These are phyloP conservation scores for Penicillium sclerotiorum DNA, from an alignment of 2,329 filamentous ascomycete genomes.

Conservation along the genomic window DNA sequence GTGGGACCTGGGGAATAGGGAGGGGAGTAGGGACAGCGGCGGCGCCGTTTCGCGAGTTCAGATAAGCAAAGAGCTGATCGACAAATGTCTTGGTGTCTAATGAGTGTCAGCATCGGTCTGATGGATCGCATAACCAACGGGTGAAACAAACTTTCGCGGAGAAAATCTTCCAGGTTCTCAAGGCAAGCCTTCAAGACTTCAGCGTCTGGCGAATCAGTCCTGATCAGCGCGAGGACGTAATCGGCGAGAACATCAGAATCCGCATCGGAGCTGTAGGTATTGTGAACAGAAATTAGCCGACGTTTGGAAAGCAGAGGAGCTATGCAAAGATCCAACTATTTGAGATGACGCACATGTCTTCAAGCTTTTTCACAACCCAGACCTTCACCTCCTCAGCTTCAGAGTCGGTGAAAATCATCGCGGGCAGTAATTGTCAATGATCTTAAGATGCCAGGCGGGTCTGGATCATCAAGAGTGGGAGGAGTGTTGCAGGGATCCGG, in stretches of 20 bases:
- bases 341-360: slow-evolving; percentile 54
- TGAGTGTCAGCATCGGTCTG: slow-evolving; percentile 14
- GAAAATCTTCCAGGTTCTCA: slow-evolving; percentile 61
- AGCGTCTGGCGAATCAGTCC: slow-evolving; percentile 58
- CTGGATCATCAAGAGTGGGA: too few species aligned
- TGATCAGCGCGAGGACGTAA: slow-evolving; percentile 62
- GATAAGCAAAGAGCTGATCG: slow-evolving; percentile 57
- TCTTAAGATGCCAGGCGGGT: too few species aligned
- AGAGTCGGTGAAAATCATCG: slow-evolving; percentile 58
- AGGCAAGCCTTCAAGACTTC: slow-evolving; percentile 56
- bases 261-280: slow-evolving; percentile 56
- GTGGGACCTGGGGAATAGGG: slow-evolving; percentile 27
- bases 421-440: too few species aligned
- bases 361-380: slow-evolving; percentile 62
- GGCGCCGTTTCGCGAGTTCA: slow-evolving; percentile 52
- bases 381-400: slow-evolving; percentile 57
- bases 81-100: slow-evolving; percentile 58
- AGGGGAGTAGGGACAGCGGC: too few species aligned
- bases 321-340: background rate
- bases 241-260: slow-evolving; percentile 64
- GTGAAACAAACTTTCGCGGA: slow-evolving; percentile 51
- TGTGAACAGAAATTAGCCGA: slow-evolving; percentile 9
- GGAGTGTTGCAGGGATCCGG: slow-evolving; percentile 16
- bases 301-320: background rate
- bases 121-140: slow-evolving; percentile 18